Evolutionary conservation across 2,329 filamentous ascomycete genomes (phyloP).

Genomic region (Clathrospora elynae): DNA sequence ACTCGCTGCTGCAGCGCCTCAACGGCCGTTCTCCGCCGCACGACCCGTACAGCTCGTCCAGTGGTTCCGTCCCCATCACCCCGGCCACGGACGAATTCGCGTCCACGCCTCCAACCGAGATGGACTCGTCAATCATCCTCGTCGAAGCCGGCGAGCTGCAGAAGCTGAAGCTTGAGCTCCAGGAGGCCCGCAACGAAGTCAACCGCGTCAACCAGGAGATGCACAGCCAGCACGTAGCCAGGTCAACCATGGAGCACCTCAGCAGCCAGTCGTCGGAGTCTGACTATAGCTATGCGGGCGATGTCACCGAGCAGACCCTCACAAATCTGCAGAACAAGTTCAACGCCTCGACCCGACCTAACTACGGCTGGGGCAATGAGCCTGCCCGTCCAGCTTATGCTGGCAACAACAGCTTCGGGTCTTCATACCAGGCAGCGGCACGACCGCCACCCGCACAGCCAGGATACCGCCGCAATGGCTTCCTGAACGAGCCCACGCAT

Average conservation of each 20-base stretch:
- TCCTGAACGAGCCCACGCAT: constrained; percentile 46
- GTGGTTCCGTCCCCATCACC: constrained; percentile 66
- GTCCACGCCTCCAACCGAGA: constrained; percentile 36
- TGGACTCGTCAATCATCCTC: constrained; percentile 33
- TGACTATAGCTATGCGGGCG: constrained; percentile 53
- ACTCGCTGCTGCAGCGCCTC: constrained; percentile 74
- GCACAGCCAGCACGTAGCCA: constrained; percentile 65
- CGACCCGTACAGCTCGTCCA: constrained; percentile 64
- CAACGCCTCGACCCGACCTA: constrained; percentile 53
- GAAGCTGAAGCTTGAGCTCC: constrained; percentile 72
- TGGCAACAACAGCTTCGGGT: constrained; percentile 31
- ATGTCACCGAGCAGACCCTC: constrained; percentile 58
- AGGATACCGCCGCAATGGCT: constrained; percentile 39
- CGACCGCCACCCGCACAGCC: constrained; percentile 29
- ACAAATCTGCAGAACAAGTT: constrained; percentile 57
- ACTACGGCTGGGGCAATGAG: constrained; percentile 42
- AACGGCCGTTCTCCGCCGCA: constrained; percentile 58
- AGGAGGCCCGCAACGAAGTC: constrained; percentile 72
- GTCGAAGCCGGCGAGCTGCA: constrained; percentile 64
- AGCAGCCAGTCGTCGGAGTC: constrained; percentile 58
- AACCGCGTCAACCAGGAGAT: constrained; percentile 73
- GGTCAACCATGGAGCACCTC: constrained; percentile 64
- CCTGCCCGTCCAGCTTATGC: constrained; percentile 30
- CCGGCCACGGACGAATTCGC: constrained; percentile 62
- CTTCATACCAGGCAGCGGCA: constrained; percentile 27